Evolutionary conservation across 768 basidiomycete species (phyloP).

Genomic region (Suillus americanus): DNA sequence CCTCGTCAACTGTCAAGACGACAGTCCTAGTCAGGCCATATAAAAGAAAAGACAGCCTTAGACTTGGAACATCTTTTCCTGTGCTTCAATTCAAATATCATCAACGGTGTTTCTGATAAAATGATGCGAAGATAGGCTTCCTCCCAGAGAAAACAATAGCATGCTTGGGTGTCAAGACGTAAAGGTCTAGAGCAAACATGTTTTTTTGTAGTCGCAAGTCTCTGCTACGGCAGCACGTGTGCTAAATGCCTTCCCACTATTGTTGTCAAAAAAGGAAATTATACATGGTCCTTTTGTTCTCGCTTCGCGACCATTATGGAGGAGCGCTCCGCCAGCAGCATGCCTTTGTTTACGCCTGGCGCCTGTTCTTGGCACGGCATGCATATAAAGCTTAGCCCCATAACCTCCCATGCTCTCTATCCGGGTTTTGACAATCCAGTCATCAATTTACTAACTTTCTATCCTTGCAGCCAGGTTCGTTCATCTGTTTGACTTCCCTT

Average conservation of each 20-base stretch:
- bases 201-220: background rate
- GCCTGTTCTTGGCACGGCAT: constrained; percentile 1
- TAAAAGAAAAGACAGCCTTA: background rate
- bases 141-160: background rate
- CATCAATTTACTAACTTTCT: constrained; percentile 9
- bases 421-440: constrained; percentile 39
- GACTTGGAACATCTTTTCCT: background rate
- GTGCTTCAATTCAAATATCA: background rate
- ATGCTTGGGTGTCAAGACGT: background rate
- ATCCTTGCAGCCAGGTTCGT: constrained; percentile 30
- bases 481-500: background rate
- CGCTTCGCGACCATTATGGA: constrained; percentile 26
- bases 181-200: background rate
- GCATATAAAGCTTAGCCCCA: constrained; percentile 25
- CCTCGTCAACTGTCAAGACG: background rate
- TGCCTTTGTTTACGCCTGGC: constrained; percentile 13
- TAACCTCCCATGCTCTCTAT: constrained; percentile 10
- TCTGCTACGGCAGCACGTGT: background rate
- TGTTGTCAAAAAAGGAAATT: constrained; percentile 30
- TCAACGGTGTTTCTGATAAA: background rate
- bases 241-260: constrained; percentile 17
- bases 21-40: background rate
- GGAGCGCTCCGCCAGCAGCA: constrained; percentile 13
- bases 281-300: constrained; percentile 32
- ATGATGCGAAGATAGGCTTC: background rate